phyloP scores from a whole-genome alignment of 441 rosid genomes.

The Lepidium campestre region DNA sequence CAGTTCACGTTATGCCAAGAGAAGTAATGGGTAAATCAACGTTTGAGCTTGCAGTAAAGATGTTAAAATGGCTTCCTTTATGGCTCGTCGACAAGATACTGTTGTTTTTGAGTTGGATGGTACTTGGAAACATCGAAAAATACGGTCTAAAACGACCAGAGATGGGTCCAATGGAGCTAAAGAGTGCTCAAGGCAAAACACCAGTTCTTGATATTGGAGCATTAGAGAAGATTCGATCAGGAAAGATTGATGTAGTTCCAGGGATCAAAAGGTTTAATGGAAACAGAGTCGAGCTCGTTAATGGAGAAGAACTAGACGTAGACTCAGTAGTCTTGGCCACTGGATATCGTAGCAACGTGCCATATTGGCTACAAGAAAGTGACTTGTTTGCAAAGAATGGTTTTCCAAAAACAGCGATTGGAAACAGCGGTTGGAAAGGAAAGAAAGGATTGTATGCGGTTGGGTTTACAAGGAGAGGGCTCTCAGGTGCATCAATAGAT shows the following conservation, averaged over 20 bases:
- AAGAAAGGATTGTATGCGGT: constrained; percentile 77
- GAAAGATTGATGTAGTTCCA: constrained; percentile 57
- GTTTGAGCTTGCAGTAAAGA: constrained; percentile 40
- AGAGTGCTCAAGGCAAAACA: constrained; percentile 59
- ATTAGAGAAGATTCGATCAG: constrained; percentile 52
- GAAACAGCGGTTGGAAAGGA: constrained; percentile 74
- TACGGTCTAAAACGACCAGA: constrained; percentile 49
- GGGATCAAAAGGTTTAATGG: constrained; percentile 52
- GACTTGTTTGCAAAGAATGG: constrained; percentile 81
- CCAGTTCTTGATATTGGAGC: constrained; percentile 85
- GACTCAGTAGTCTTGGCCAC: constrained; percentile 66
- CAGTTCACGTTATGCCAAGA: constrained; percentile 72
- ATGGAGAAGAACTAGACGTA: constrained; percentile 46
- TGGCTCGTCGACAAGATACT: constrained; percentile 65
- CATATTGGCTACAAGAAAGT: constrained; percentile 73
- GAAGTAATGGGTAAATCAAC: constrained; percentile 61
- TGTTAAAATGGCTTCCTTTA: constrained; percentile 54
- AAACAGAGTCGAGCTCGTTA: constrained; percentile 52
- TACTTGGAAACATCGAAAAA: constrained; percentile 43
- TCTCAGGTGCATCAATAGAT: constrained; percentile 72
- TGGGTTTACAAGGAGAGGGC: constrained; percentile 93
- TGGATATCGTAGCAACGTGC: constrained; percentile 84
- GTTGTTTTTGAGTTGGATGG: constrained; percentile 44
- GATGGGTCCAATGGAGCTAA: constrained; percentile 67
- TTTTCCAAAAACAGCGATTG: constrained; percentile 58